These are phyloP conservation scores for Scortechinia acanthostroma DNA, from an alignment of 2,329 filamentous ascomycete species.

Conservation along the genomic window DNA sequence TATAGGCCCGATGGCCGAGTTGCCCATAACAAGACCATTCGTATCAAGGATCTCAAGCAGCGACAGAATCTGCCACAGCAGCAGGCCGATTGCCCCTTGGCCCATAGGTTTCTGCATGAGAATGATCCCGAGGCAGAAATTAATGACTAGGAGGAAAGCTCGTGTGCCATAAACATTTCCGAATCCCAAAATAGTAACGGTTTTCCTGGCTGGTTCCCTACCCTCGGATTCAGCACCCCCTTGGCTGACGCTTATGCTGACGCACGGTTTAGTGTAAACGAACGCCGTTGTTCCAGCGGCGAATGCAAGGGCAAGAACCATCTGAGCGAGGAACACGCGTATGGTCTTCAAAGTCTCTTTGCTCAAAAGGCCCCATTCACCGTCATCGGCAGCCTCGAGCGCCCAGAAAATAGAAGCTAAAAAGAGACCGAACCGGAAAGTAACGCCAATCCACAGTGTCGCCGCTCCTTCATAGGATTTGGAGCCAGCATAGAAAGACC, in stretches of 20 bases:
- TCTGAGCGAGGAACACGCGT: constrained; percentile 73
- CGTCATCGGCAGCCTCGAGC: constrained; percentile 81
- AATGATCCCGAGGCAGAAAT: constrained; percentile 70
- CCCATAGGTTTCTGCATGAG: constrained; percentile 94
- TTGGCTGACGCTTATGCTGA: constrained; percentile 47
- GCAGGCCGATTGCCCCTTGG: constrained; percentile 71
- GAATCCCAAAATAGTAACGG: constrained; percentile 80
- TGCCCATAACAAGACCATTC: constrained; percentile 50
- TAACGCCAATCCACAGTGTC: constrained; percentile 74
- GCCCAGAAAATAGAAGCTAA: constrained; percentile 79
- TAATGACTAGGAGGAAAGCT: constrained; percentile 76
- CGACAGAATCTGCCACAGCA: constrained; percentile 83
- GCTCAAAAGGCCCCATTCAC: constrained; percentile 64
- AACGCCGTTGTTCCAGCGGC: constrained; percentile 81
- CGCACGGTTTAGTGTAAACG: constrained; percentile 76
- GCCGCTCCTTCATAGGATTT: constrained; percentile 83
- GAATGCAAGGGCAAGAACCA: constrained; percentile 72
- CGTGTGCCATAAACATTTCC: constrained; percentile 87
- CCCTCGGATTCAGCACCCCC: neutral
- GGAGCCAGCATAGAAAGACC: constrained; percentile 74
- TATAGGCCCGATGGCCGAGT: constrained; percentile 66
- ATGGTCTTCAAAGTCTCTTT: constrained; percentile 62
- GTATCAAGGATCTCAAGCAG: constrained; percentile 59
- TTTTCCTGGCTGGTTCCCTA: constrained; percentile 26
- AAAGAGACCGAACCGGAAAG: constrained; percentile 69